Evolutionary conservation across 73 alveolate species (phyloP).

Genomic region (Tetrahymena malaccensis): DNA sequence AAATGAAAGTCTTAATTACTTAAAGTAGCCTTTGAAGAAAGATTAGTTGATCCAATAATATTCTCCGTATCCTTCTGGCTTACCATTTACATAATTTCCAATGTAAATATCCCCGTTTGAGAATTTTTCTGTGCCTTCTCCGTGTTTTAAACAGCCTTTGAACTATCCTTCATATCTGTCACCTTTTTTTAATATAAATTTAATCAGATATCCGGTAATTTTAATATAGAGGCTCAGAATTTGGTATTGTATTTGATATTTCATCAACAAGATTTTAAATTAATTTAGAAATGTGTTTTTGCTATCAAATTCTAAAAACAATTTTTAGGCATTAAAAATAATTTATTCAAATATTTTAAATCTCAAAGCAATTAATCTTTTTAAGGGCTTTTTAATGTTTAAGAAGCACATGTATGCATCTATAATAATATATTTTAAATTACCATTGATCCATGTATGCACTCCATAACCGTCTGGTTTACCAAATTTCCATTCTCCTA

Average conservation of each 20-base stretch:
- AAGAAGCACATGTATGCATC: background rate
- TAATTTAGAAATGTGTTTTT: too few relatives aligned
- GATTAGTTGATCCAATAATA: constrained; percentile 33
- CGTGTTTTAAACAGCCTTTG: constrained; percentile 31
- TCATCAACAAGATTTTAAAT: too few relatives aligned
- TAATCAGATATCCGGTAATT: too few relatives aligned
- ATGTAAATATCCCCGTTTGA: constrained; percentile 60
- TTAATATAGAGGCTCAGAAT: too few relatives aligned
- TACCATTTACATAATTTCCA: constrained; percentile 71
- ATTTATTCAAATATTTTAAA: too few relatives aligned
- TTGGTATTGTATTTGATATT: too few relatives aligned
- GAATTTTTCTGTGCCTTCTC: constrained; percentile 50
- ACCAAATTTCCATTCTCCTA: constrained; percentile 75
- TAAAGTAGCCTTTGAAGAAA: constrained; percentile 21
- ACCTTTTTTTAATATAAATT: constrained; percentile 30
- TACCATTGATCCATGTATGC: constrained; percentile 58
- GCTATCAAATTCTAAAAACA: too few relatives aligned
- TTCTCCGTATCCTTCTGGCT: constrained; percentile 77
- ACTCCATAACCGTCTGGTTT: constrained; percentile 90
- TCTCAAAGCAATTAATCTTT: background rate
- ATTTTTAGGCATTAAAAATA: too few relatives aligned
- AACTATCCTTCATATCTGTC: constrained; percentile 87
- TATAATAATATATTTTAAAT: background rate
- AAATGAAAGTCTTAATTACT: background rate
- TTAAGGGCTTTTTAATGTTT: background rate